Evolutionary conservation across 1,284 basidiomycete species (phyloP), one percentile per base, ranked within the genome.

Genomic region (Austroboletus niveus): DNA sequence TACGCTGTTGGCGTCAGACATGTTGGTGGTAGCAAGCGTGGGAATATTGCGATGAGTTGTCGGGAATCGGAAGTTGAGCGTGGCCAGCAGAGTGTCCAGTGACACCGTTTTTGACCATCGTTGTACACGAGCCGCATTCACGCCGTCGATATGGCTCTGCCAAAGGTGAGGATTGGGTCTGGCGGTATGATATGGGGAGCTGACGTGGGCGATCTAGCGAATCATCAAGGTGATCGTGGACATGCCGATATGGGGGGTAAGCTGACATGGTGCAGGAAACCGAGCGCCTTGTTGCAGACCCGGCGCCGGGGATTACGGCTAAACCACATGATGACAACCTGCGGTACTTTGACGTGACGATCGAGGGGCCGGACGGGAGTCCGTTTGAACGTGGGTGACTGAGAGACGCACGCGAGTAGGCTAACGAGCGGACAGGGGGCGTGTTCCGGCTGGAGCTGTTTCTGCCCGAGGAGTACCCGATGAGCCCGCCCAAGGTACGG

Each of bases 401-500:
- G 15, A 4, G 34, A 32, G 34, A 15, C 3, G 38, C 29, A n/a
- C 31, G 42, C 20, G 41, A 14, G 34, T 2, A 7, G 38, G 5
- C 8, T n/a, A 46, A 64, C 20, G 40, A 4, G n/a, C 17, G 12
- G 8, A 17, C 48, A 97, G 95, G 87, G 63, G 97, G 97, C 27
- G 76, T 89, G 15, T 99, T 99, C 78, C 91, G 88, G 65, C 81
- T 98, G 34, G 97, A 99, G 73, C 79, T 99, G 43, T 99, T 98
- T 76, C 77, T 99, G 42, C 95, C 97, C 2, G 96, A 98, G 71
- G 96, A 98, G 69, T 99, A 99, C 72, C 96, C 96, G 2, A 98
- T 99, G 96, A 91, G 90, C 48, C 95, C 97, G 0, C 97, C 97
- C 31, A 99, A 98, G 75, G 97, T 99, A 52, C 84, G 97, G 58